These are phyloP conservation scores for Saccharomycopsis oosterbeekiorum DNA, from an alignment of 805 yeast species.

Conservation along the genomic window DNA sequence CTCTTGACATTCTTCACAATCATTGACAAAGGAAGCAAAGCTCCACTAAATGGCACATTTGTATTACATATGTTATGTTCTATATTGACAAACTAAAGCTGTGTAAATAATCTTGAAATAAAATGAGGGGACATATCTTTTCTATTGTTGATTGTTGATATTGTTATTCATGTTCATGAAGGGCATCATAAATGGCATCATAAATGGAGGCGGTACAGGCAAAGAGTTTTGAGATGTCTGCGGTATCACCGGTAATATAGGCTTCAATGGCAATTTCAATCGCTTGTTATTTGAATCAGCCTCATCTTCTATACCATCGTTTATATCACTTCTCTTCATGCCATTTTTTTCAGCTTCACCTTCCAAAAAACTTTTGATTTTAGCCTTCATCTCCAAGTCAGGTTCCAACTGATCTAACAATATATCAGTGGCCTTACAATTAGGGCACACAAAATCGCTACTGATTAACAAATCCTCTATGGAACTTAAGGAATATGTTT, in stretches of 20 bases:
- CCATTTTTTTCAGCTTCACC: slow-evolving; percentile 27
- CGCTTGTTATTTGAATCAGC: neutral
- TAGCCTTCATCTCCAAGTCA: slow-evolving; percentile 49
- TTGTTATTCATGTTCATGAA: neutral
- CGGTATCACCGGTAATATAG: slow-evolving; percentile 9
- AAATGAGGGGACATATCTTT: neutral
- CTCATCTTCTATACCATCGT: neutral
- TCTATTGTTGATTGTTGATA: neutral
- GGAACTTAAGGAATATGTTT: slow-evolving; percentile 46
- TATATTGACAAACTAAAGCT: neutral
- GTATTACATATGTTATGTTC: neutral
- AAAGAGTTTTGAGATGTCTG: neutral
- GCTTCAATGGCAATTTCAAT: slow-evolving; percentile 14
- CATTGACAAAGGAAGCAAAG: too few species aligned
- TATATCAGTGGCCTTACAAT: slow-evolving; percentile 65
- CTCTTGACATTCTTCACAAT: too few species aligned
- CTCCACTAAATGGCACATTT: neutral
- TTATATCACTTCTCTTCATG: slow-evolving; percentile 20
- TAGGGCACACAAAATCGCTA: slow-evolving; percentile 84
- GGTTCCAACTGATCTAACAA: slow-evolving; percentile 60
- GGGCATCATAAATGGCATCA: slow-evolving; percentile 17
- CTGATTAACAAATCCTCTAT: slow-evolving; percentile 64
- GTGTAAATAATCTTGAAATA: neutral
- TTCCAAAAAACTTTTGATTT: slow-evolving; percentile 43
- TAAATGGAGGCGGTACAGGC: slow-evolving; percentile 11